Evolutionary conservation across 352 stramenopile genomes (phyloP).

Genomic region (Thraustotheca clavata): DNA sequence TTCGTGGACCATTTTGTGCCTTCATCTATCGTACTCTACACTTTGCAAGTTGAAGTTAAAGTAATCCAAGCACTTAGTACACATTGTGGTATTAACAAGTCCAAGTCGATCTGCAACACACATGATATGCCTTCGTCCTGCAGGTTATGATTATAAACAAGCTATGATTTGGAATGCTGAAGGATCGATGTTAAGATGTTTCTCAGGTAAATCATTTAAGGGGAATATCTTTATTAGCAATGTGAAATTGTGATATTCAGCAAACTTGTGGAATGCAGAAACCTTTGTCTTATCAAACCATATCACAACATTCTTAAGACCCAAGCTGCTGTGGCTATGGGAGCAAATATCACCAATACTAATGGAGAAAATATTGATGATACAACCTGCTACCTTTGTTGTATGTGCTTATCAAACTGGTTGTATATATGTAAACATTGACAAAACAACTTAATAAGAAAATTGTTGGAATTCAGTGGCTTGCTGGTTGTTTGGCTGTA

Average conservation of each 20-base stretch:
- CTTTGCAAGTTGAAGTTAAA: slow-evolving; percentile 65
- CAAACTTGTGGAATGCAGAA: slow-evolving; percentile 32
- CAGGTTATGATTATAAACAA: slow-evolving; percentile 10
- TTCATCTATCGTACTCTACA: slow-evolving; percentile 63
- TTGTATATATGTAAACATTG: slow-evolving; percentile 74
- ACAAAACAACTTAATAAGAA: slow-evolving; percentile 57
- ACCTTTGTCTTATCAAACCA: slow-evolving; percentile 73
- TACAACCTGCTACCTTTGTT: slow-evolving; percentile 70
- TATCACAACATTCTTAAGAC: slow-evolving; percentile 50
- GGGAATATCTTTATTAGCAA: neutral
- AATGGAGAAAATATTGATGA: slow-evolving; percentile 65
- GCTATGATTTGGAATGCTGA: slow-evolving; percentile 11
- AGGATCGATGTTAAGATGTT: neutral
- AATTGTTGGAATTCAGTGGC: slow-evolving; percentile 75
- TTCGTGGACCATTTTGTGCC: no score
- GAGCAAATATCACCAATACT: slow-evolving; percentile 70
- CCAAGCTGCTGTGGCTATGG: slow-evolving; percentile 62
- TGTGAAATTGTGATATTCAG: neutral
- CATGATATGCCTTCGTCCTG: slow-evolving; percentile 41
- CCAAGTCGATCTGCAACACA: slow-evolving; percentile 54
- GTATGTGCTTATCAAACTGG: slow-evolving; percentile 73
- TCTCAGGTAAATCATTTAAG: slow-evolving; percentile 29
- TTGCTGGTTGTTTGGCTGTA: slow-evolving; percentile 36
- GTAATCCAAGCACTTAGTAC: slow-evolving; percentile 70
- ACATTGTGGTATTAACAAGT: slow-evolving; percentile 68